These are phyloP conservation scores for Croton laevigatus DNA, from an alignment of 441 rosid genomes.

Conservation along the genomic window DNA sequence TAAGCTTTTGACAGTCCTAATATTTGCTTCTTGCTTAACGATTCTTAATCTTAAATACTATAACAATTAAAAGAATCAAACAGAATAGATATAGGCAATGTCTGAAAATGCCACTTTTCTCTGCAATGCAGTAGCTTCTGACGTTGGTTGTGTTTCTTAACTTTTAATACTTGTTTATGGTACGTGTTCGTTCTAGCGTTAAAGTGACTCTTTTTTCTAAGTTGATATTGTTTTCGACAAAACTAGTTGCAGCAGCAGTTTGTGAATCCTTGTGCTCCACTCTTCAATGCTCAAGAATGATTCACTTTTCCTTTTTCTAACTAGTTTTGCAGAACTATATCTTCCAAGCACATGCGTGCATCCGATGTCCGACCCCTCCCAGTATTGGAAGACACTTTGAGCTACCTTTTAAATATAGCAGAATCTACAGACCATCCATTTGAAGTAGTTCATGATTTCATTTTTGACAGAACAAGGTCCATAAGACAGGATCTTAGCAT, in stretches of 20 bases:
- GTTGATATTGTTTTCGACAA: background rate
- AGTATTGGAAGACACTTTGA: slow-evolving; percentile 68
- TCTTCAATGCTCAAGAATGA: slow-evolving; percentile 6
- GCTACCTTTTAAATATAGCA: slow-evolving; percentile 57
- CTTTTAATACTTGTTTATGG: background rate
- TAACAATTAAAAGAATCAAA: background rate
- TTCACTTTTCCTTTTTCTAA: slow-evolving; percentile 21
- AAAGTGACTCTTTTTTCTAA: background rate
- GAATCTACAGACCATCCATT: slow-evolving; percentile 58
- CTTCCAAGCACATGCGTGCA: slow-evolving; percentile 42
- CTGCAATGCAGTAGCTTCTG: background rate
- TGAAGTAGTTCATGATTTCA: slow-evolving; percentile 86
- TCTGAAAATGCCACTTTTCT: background rate
- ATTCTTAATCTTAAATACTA: background rate
- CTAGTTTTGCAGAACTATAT: slow-evolving; percentile 95
- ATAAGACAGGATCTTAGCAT: slow-evolving; percentile 89
- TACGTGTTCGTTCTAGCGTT: background rate
- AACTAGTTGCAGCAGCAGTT: background rate
- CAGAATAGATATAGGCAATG: background rate
- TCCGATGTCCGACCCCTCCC: slow-evolving; percentile 77
- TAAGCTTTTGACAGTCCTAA: too few species aligned
- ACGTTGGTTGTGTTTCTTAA: background rate
- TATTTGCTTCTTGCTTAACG: too few species aligned
- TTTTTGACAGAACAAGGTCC: slow-evolving; percentile 92
- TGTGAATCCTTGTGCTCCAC: background rate